Conservation (phyloP, 2,329 filamentous ascomycete genomes). For the Tolypocladium nubicola region DNA sequence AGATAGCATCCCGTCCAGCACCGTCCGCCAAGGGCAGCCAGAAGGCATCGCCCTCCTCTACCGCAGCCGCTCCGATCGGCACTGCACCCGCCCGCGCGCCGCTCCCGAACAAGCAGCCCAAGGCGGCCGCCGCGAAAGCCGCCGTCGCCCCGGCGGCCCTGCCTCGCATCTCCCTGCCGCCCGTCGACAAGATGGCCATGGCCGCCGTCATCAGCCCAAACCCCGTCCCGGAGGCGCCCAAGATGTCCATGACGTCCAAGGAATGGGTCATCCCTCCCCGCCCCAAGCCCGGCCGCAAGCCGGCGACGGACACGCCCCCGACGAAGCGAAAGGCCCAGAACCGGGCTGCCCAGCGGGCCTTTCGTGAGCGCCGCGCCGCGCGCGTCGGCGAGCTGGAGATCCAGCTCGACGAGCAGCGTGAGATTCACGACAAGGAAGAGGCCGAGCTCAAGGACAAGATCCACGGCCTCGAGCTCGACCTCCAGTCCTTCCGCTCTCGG, state of each 20-base stretch:
- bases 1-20: not conserved
- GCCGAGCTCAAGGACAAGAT: constrained; percentile 48
- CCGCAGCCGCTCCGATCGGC: constrained; percentile 8
- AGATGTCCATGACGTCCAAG: constrained; percentile 60
- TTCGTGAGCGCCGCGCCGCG: constrained; percentile 76
- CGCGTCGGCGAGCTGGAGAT: constrained; percentile 69
- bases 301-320: constrained; percentile 81
- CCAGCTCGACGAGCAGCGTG: constrained; percentile 51
- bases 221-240: constrained; percentile 29
- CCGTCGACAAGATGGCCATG: constrained; percentile 36
- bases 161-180: constrained; percentile 22
- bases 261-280: constrained; percentile 80
- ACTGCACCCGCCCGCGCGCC: constrained; percentile 8
- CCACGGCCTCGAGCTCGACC: constrained; percentile 49
- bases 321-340: constrained; percentile 95
- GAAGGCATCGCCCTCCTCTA: constrained; percentile 2
- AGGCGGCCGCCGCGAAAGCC: constrained; percentile 12
- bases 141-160: constrained; percentile 12
- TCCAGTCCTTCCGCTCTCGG: constrained; percentile 53
- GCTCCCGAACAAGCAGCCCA: constrained; percentile 11
- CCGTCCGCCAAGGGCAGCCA: not conserved
- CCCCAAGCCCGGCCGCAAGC: constrained; percentile 86
- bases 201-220: constrained; percentile 33
- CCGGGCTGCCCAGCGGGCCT: constrained; percentile 79
- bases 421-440: constrained; percentile 45